Evolutionary conservation across 2,329 filamentous ascomycete species (phyloP), one percentile per base, ranked within the genome.

Genomic region (Westerdykella ornata): DNA sequence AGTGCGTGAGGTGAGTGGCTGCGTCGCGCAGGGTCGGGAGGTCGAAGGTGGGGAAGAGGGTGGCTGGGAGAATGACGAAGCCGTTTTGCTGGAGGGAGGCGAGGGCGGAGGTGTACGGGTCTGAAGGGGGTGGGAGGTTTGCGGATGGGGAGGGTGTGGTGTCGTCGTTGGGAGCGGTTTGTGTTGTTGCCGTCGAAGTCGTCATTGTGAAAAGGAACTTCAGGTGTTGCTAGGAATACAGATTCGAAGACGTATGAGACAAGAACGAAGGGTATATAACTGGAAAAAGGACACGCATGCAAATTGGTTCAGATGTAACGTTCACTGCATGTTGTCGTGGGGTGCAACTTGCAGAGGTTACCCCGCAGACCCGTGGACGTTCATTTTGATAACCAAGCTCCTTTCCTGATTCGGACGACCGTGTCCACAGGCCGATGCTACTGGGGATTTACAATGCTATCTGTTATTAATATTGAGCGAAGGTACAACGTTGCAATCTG

Each of bases 11-110:
- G 43, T 73, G 64, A 26, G 69, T 59, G 38, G 80, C 77, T 32
- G 81, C 81, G 40, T 62, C 58, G 53, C 81, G 82, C 48, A 90
- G 79, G 15, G 68, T 55, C 17, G 69, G 47, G 34, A 92, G 70
- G 42, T 62, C 52, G 46, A 63, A 56, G 14, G 67, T 42, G 2
- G 73, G 65, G 43, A 72, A 67, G 54, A 94, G 72, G 48, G 86
- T 71, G 28, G 75, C 75, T 31, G 78, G 81, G 56, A 92, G 74
- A 42, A 84, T 68, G 37, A 90, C 82, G 72, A 83, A 94, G 65
- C 88, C 88, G 64, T 92, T 77, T 39, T 70, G 70, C 47, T 81
- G 73, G 52, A 90, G 82, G 44, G 73, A 64, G 46, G 72, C 67
- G 39, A 78, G 68, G 13, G 61, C 58, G n/a, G 46, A 45, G 32